Conservation (phyloP, 2,329 filamentous ascomycete species). For the Colletotrichum sp. region DNA sequence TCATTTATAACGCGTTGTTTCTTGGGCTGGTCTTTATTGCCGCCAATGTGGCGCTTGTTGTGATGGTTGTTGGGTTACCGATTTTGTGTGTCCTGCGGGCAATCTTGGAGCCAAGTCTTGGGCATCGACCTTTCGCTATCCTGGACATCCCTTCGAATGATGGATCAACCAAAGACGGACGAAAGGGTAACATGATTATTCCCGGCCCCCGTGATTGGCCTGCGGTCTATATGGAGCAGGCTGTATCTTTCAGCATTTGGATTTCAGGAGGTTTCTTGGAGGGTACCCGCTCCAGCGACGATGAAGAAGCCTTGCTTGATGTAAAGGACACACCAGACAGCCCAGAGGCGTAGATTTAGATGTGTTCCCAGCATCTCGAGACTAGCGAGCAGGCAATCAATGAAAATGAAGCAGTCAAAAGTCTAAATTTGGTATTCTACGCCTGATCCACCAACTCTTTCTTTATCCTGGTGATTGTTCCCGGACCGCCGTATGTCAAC, state of each 20-base stretch:
- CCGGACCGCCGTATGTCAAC: conserved; percentile 67
- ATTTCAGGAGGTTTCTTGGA: neutral
- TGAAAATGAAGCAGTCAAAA: neutral
- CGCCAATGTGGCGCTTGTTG: rapidly evolving
- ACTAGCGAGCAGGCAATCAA: neutral
- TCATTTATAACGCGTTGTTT: neutral
- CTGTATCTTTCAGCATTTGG: neutral
- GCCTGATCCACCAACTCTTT: conserved; percentile 59
- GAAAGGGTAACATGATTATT: neutral
- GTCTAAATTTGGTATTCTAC: conserved; percentile 26
- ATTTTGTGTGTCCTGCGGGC: neutral
- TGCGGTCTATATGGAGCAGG: neutral
- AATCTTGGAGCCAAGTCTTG: neutral
- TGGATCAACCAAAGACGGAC: neutral
- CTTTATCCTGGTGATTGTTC: conserved; percentile 70
- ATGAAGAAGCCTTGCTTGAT: neutral
- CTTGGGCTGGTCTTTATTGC: too few species aligned
- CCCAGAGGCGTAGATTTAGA: neutral
- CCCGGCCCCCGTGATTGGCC: neutral
- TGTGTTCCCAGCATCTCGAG: neutral
- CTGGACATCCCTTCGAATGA: neutral
- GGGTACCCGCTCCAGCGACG: neutral
- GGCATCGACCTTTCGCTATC: neutral
- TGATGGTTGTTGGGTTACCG: neutral
- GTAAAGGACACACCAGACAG: neutral